Evolutionary conservation across 1,284 basidiomycete species (phyloP).

Genomic region (Lignosus rhinocerotis): DNA sequence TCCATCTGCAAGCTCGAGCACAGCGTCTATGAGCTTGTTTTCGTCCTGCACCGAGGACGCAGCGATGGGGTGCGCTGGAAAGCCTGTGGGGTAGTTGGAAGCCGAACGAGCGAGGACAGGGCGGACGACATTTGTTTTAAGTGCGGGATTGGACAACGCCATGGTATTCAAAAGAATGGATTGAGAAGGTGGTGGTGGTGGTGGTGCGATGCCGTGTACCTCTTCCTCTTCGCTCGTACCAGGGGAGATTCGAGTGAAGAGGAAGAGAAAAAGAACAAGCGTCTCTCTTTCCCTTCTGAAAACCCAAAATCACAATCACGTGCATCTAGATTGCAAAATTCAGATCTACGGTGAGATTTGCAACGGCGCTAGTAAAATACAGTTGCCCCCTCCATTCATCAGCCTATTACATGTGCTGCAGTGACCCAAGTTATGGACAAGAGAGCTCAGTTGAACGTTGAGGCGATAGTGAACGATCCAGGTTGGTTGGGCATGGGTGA

Average conservation of each 20-base stretch:
- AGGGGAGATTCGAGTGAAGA: constrained; percentile 42
- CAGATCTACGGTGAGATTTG: no score
- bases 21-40: constrained; percentile 48
- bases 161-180: constrained; percentile 30
- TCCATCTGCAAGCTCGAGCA: constrained; percentile 93
- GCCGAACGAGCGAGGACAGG: constrained; percentile 49
- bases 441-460: no score
- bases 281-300: constrained; percentile 3
- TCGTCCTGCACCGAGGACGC: constrained; percentile 38
- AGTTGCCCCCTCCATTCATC: no score
- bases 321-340: neutral
- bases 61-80: constrained; percentile 55
- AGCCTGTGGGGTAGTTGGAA: constrained; percentile 41
- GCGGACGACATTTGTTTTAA: constrained; percentile 38
- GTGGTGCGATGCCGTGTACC: constrained; percentile 23
- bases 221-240: constrained; percentile 59
- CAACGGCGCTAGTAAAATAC: no score
- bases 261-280: constrained; percentile 41
- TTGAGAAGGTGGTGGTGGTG: constrained; percentile 19
- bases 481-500: no score
- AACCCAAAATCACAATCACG: constrained; percentile 9
- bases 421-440: no score
- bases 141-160: constrained; percentile 31
- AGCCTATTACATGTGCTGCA: no score
- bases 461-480: no score